phyloP scores from a whole-genome alignment of 1,284 basidiomycete species.

The Taiwanofungus camphoratus region DNA sequence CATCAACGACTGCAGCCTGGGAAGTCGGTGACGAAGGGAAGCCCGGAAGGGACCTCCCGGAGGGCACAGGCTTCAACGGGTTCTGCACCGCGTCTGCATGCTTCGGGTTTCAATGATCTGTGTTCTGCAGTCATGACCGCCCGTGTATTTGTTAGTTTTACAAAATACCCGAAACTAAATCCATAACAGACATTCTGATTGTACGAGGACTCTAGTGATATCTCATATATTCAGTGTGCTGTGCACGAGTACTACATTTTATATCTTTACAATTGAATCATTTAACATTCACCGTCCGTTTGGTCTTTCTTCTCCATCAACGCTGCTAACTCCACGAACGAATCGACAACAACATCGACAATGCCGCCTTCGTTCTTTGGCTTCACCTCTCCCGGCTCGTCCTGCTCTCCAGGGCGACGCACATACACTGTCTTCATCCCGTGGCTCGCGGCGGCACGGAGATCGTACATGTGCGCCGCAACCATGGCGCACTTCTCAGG shows the following conservation, averaged over 20 bases:
- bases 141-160: too few relatives aligned
- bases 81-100: slow-evolving; percentile 1
- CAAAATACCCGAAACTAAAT: too few relatives aligned
- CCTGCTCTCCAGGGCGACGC: slow-evolving; percentile 42
- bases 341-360: slow-evolving; percentile 26
- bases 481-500: slow-evolving; percentile 56
- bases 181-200: too few relatives aligned
- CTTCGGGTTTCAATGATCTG: background rate
- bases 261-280: too few relatives aligned
- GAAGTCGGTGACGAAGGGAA: background rate
- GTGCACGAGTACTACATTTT: too few relatives aligned
- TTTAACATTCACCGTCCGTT: too few relatives aligned
- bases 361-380: slow-evolving; percentile 25
- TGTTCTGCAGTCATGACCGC: too few relatives aligned
- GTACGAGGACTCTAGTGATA: too few relatives aligned
- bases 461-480: slow-evolving; percentile 55
- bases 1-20: background rate
- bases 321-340: slow-evolving; percentile 22
- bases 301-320: slow-evolving; percentile 7
- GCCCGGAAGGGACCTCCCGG: background rate
- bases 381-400: slow-evolving; percentile 18
- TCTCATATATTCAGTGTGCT: too few relatives aligned
- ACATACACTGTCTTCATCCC: slow-evolving; percentile 58
- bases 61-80: background rate
- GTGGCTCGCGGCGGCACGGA: slow-evolving; percentile 43